A percentile compares a stretch with the other conserved stretches of the same genome.
These are phyloP conservation scores for Metarhizium rileyi DNA, from an alignment of 2,329 filamentous ascomycete genomes.

Conservation along the genomic window DNA sequence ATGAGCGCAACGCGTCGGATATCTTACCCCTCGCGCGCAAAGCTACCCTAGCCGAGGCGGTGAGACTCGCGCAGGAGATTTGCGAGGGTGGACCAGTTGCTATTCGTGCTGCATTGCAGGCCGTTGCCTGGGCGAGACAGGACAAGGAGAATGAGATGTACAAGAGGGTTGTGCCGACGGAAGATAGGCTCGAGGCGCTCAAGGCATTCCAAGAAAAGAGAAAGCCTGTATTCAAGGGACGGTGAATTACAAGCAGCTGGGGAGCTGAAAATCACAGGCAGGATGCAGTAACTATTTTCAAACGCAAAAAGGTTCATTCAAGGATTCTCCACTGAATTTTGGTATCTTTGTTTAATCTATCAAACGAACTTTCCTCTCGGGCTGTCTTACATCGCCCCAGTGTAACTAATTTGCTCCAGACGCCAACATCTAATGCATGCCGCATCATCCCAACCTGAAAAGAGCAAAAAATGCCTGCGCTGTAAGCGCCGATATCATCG, in stretches of 20 bases:
- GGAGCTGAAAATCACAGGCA: neutral
- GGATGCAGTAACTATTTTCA: neutral
- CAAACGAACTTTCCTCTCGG: neutral
- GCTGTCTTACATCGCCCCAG: neutral
- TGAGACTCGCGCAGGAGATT: conserved; percentile 73
- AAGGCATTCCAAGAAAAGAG: conserved; percentile 65
- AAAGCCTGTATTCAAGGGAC: conserved; percentile 47
- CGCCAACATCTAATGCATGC: neutral
- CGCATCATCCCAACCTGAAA: neutral
- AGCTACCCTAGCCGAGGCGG: conserved; percentile 63
- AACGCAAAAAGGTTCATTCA: neutral
- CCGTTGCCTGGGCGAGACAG: conserved; percentile 64
- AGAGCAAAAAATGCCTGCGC: neutral
- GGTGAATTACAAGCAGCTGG: conserved; percentile 21
- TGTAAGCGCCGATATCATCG: neutral
- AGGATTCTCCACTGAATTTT: neutral
- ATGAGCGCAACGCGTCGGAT: conserved; percentile 29
- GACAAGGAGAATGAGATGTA: conserved; percentile 83
- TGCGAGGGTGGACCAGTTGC: conserved; percentile 85
- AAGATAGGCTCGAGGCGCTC: conserved; percentile 83
- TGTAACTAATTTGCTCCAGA: neutral
- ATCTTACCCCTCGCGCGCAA: conserved; percentile 51
- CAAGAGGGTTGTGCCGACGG: conserved; percentile 68
- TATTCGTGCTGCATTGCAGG: conserved; percentile 66
- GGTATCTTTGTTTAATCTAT: neutral